phyloP scores from a whole-genome alignment of 164 flowering plant genomes.

The Berberis vulgaris region DNA sequence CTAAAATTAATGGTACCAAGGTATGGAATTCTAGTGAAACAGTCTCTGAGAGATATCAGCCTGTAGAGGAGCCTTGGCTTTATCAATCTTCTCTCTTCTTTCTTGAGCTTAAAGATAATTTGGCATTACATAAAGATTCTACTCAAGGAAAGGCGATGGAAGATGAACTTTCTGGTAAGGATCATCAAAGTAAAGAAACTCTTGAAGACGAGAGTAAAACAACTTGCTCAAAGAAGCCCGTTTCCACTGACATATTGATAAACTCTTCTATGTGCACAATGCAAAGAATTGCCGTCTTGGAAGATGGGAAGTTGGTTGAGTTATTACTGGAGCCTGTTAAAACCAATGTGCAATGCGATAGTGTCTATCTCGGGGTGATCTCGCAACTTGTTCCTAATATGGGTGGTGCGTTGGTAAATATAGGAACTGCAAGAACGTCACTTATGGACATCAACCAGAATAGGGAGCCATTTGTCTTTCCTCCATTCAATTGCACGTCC shows the following conservation, averaged over 20 bases:
- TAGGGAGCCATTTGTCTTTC: constrained; percentile 72
- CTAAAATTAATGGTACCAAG: constrained; percentile 5
- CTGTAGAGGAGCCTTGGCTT: constrained; percentile 91
- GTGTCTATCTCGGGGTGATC: constrained; percentile 82
- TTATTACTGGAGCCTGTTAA: constrained; percentile 85
- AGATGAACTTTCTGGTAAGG: constrained; percentile 17
- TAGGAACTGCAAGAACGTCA: constrained; percentile 69
- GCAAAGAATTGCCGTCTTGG: constrained; percentile 93
- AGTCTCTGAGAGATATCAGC: constrained; percentile 37
- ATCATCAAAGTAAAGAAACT: constrained; percentile 19
- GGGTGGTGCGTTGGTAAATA: constrained; percentile 98
- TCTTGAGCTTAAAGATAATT: constrained; percentile 13
- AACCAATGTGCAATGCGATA: constrained; percentile 77
- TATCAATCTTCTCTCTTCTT: constrained; percentile 26
- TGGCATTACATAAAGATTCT: constrained; percentile 8
- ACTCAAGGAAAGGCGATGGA: constrained; percentile 13
- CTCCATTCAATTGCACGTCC: constrained; percentile 38
- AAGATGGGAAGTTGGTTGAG: constrained; percentile 81
- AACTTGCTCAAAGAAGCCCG: constrained; percentile 26
- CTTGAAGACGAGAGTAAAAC: constrained; percentile 27
- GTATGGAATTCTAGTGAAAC: constrained; percentile 9
- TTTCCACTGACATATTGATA: constrained; percentile 65
- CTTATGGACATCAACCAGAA: constrained; percentile 72
- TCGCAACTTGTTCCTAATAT: constrained; percentile 85
- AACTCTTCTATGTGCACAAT: constrained; percentile 89